Percentiles rank a stretch among this genome's conserved stretches.
Conservation (phyloP, 495 filamentous ascomycete species). For the Aspergillus affinis region DNA sequence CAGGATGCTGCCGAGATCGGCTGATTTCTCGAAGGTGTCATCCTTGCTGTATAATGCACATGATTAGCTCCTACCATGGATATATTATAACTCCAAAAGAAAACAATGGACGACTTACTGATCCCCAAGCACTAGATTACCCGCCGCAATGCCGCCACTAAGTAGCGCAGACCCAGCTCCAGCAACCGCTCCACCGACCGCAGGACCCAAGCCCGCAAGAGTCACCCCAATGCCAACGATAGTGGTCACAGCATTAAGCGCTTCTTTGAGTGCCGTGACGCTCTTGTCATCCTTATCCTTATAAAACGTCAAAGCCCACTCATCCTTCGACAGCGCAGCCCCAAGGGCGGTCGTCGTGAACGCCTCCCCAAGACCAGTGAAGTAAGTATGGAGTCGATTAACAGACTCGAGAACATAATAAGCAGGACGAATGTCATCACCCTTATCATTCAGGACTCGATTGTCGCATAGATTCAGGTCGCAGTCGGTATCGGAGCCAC, state of each 20-base stretch:
- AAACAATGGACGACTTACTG: neutral
- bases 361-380: neutral
- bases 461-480: neutral
- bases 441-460: neutral
- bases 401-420: neutral
- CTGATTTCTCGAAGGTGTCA: neutral
- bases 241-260: neutral
- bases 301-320: neutral
- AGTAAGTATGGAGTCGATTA: neutral
- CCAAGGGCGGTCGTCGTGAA: neutral
- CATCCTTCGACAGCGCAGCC: neutral
- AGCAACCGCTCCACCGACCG: neutral
- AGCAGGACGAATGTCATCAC: neutral
- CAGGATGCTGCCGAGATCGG: neutral
- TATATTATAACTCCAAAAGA: neutral
- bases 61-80: neutral
- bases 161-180: neutral
- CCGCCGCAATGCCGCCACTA: neutral
- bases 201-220: neutral
- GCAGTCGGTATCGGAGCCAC: neutral
- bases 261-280: neutral
- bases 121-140: constrained; percentile 1
- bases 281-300: neutral
- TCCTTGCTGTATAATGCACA: neutral
- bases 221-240: neutral